A percentile compares a stretch with the other conserved stretches of the same genome.
Evolutionary conservation across 208 protist species (phyloP).

Genomic region (Polymyxa betae): DNA sequence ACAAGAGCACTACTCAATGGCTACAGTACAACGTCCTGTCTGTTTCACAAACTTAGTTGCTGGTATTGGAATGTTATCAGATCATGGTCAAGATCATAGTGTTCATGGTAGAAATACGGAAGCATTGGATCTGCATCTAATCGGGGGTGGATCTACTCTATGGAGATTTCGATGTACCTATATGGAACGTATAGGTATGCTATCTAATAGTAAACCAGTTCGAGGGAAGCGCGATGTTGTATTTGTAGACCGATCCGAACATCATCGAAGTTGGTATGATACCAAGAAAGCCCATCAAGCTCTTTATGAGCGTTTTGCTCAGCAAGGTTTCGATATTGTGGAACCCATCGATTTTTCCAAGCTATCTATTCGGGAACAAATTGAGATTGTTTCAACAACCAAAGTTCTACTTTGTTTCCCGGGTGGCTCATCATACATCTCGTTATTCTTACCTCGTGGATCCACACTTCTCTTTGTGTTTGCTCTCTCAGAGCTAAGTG

Average conservation of each 20-base stretch:
- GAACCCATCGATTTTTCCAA: background rate
- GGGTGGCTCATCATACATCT: constrained; percentile 40
- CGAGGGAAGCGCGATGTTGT: background rate
- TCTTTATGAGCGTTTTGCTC: background rate
- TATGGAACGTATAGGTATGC: constrained; percentile 9
- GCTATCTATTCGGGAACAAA: background rate
- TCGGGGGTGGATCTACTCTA: background rate
- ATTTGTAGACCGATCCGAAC: background rate
- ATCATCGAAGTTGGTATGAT: constrained; percentile 24
- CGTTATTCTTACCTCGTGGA: constrained; percentile 25
- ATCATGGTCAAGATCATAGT: constrained; percentile 47
- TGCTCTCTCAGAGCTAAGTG: background rate
- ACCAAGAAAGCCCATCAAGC: background rate
- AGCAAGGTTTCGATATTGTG: background rate
- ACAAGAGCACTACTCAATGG: constrained; percentile 18
- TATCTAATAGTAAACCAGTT: background rate
- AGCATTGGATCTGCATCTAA: background rate
- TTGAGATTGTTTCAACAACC: constrained; percentile 19
- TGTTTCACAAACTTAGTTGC: constrained; percentile 31
- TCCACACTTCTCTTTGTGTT: constrained; percentile 12
- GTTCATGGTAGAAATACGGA: constrained; percentile 7
- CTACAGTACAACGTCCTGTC: background rate
- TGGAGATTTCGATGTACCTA: background rate
- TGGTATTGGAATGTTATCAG: constrained; percentile 42
- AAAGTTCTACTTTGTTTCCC: background rate